Base-by-base conservation (phyloP, 2,329 filamentous ascomycete genomes). In the Fusarium sp. region DNA sequence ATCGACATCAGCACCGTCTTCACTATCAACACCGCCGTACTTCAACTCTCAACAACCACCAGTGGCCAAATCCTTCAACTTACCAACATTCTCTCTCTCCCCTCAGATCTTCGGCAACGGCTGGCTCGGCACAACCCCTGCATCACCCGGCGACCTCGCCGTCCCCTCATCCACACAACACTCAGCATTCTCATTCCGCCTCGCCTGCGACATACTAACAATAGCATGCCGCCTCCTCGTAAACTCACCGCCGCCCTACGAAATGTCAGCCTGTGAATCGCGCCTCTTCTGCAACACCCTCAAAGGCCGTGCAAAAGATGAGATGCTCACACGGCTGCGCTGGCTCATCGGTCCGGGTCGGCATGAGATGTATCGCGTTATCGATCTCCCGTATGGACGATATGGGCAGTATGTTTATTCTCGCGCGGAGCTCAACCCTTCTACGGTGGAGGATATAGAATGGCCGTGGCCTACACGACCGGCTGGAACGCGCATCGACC, bases 101-200 rank as follows among this genome's bases (percentile, higher is more conserved):
- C 58, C 73, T 22, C 77, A 79, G 22, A 72, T 79, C 47, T 79
- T 75, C 36, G 77, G 74, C 24, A 76, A 78, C 45, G 77, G 77
- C 54, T 78, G 77, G 77, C 58, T 72, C 10, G 63, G 71, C 24
- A 63, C 41, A 48, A 72, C 72, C 5, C 72, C 72, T 22, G 67
- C 70, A 12, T 55, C 71, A 5, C 55, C 73, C 10, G 39, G 68
- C 32, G 54, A 69, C 14, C 45, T 63, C 26, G n/a, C 48, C 22
- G 58, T 55, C 22, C 42, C 63, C 5, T 42, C 45, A 15, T 59
- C 59, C 12, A 39, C 51, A 20, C 26, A 50, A 14, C 59, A 51
- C 15, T 70, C 75, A 17, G 69, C 75, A 5, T 79, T 79, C 32
- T 66, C 77, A 28, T 72, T 64, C 55, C 77, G 77, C 28, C 63